Evolutionary conservation across 1,139 yeast species (phyloP).

Genomic region (Yamadazyma triangularis): DNA sequence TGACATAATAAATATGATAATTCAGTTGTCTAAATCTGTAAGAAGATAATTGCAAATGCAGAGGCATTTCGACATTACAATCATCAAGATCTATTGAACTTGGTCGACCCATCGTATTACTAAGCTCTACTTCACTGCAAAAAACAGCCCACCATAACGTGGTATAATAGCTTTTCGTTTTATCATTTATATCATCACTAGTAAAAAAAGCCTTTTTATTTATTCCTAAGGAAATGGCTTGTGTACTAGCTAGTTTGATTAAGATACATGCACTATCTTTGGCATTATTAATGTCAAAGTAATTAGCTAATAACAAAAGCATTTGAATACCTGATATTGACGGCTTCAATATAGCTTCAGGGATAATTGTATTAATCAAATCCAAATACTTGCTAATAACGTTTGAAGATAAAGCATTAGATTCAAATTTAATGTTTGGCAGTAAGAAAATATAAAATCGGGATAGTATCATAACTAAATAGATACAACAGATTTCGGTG

Average conservation of each 20-base stretch:
- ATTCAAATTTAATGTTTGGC: no score
- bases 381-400: no score
- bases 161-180: neutral
- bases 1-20: no score
- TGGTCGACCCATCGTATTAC: constrained; percentile 1
- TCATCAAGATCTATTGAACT: constrained; percentile 1
- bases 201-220: neutral
- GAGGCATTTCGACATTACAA: constrained; percentile 1
- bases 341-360: no score
- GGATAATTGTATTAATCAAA: no score
- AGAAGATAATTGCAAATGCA: neutral
- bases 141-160: constrained; percentile 1
- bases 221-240: constrained; percentile 1
- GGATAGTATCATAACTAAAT: no score
- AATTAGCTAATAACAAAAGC: no score
- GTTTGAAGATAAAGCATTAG: no score
- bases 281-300: constrained; percentile 1
- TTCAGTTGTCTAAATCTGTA: no score
- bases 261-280: constrained; percentile 1
- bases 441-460: no score
- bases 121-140: neutral
- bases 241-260: neutral
- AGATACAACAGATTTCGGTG: neutral
- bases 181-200: neutral
- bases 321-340: no score